Conservation (phyloP, 371 early-diverging fungal genomes). For the Mortierella sp. region DNA sequence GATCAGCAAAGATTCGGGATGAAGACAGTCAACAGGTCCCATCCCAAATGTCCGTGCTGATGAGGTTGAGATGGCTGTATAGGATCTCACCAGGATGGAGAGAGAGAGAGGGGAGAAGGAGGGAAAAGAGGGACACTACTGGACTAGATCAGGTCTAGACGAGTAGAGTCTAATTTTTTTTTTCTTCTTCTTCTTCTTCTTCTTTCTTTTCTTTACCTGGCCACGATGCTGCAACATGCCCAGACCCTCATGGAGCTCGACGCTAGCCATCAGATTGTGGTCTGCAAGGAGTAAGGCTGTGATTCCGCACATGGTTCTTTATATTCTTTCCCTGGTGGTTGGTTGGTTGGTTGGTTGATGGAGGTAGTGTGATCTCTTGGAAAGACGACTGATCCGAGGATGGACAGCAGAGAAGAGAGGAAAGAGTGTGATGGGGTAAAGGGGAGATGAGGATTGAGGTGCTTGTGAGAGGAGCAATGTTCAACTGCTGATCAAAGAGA, state of each 20-base stretch:
- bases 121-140: no score
- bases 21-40: not conserved
- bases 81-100: not conserved
- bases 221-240: slow-evolving; percentile 97
- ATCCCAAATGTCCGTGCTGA: not conserved
- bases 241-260: slow-evolving; percentile 92
- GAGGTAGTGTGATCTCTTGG: not conserved
- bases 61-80: no score
- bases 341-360: no score
- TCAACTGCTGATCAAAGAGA: slow-evolving; percentile 24
- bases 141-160: no score
- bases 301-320: slow-evolving; percentile 90
- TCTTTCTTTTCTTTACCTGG: slow-evolving; percentile 72
- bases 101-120: no score
- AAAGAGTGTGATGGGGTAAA: slow-evolving; percentile 8
- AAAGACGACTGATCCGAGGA: not conserved
- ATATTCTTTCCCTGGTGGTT: not conserved
- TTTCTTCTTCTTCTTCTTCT: no score
- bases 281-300: slow-evolving; percentile 88
- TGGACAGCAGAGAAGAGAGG: slow-evolving; percentile 1
- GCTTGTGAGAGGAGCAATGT: not conserved
- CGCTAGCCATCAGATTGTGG: slow-evolving; percentile 74
- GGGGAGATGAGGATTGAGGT: slow-evolving; percentile 4
- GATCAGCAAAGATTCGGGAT: not conserved
- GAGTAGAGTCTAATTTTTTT: no score